A percentile compares a stretch with the other conserved stretches of the same genome.
Conservation (phyloP, 2,329 filamentous ascomycete species). For the Sclerotinia trifoliorum region DNA sequence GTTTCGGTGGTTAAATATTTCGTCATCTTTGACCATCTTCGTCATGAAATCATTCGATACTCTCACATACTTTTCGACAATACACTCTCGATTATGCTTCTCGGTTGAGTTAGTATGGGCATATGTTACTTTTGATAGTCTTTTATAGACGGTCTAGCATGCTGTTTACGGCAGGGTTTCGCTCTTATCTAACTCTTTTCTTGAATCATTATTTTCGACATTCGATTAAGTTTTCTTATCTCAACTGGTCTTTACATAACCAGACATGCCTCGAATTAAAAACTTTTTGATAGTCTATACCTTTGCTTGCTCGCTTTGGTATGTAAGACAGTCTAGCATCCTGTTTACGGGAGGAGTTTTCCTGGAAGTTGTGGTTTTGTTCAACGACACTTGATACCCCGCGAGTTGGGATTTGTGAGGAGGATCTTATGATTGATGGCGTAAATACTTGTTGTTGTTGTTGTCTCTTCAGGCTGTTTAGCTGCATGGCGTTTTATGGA, state of each 20-base stretch:
- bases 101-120: conserved; percentile 29
- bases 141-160: conserved; percentile 41
- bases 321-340: conserved; percentile 40
- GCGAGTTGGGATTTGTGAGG: conserved; percentile 7
- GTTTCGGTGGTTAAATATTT: conserved; percentile 59
- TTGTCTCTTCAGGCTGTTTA: not conserved
- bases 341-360: conserved; percentile 42
- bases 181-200: conserved; percentile 28
- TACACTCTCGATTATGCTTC: conserved; percentile 30
- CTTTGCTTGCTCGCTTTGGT: conserved; percentile 6
- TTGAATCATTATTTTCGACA: conserved; percentile 28
- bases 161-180: conserved; percentile 42
- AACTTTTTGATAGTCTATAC: conserved; percentile 41
- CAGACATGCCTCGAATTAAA: conserved; percentile 24
- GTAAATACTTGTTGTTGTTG: not conserved
- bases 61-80: conserved; percentile 46
- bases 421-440: conserved; percentile 12
- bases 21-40: not conserved
- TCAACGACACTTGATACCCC: conserved; percentile 10
- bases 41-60: conserved; percentile 48
- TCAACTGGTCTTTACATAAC: conserved; percentile 31
- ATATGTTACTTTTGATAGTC: conserved; percentile 42
- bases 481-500: conserved; percentile 15
- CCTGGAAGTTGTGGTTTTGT: conserved; percentile 25
- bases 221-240: conserved; percentile 20